phyloP scores from a whole-genome alignment of 352 stramenopile species.

The Phytopythium kandeliae region DNA sequence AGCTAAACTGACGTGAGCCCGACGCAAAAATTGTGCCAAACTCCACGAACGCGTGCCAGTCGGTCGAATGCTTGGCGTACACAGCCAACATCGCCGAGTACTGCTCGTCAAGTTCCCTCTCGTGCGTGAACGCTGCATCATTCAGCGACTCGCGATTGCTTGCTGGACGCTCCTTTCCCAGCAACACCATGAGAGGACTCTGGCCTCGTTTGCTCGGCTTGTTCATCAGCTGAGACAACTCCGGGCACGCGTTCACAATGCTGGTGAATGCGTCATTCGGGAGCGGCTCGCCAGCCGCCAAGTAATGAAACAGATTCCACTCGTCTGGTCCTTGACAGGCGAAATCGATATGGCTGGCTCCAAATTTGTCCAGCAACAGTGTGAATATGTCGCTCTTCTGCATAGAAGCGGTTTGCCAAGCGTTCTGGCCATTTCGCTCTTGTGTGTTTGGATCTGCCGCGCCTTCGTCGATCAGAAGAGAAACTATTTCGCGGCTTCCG shows the following conservation, averaged over 20 bases:
- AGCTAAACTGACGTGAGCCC: not conserved
- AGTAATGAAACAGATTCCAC: conserved; percentile 66
- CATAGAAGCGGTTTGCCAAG: conserved; percentile 48
- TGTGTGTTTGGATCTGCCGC: conserved; percentile 23
- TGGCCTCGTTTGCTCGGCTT: conserved; percentile 34
- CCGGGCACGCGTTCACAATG: conserved; percentile 14
- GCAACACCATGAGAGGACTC: conserved; percentile 45
- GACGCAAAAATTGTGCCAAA: conserved; percentile 14
- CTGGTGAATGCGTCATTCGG: conserved; percentile 19
- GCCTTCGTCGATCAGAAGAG: conserved; percentile 38
- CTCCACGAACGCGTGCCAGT: conserved; percentile 24
- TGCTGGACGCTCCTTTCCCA: conserved; percentile 22
- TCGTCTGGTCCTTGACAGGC: conserved; percentile 11
- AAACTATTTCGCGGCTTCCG: conserved; percentile 32
- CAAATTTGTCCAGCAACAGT: conserved; percentile 27
- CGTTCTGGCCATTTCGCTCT: conserved; percentile 31
- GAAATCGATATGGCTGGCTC: conserved; percentile 21
- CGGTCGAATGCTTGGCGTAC: conserved; percentile 37
- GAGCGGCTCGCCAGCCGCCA: conserved; percentile 25
- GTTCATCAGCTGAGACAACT: conserved; percentile 32
- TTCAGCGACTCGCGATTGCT: conserved; percentile 7
- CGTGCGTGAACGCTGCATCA: conserved; percentile 22
- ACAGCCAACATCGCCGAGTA: conserved; percentile 42
- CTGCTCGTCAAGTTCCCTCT: conserved; percentile 22
- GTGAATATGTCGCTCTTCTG: conserved; percentile 14